Base-by-base conservation (phyloP, 2,329 filamentous ascomycete species). In the Fusarium sp. region DNA sequence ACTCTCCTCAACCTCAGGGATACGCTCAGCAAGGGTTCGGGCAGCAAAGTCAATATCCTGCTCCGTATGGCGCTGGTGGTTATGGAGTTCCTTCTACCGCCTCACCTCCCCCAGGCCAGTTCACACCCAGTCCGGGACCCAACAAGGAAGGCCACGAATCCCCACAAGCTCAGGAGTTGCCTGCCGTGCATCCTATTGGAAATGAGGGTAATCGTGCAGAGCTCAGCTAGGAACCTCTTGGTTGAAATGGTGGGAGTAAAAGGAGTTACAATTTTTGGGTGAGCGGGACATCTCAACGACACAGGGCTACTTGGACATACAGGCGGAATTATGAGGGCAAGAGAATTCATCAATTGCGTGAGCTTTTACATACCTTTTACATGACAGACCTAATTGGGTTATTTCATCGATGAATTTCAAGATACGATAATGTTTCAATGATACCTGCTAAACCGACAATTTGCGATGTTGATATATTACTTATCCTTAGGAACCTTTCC, bases 161-260 rank as follows among this genome's bases (percentile, higher is more conserved):
- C 16, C 16, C 62, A 4, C 70, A 73, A 18, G 71, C 72, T 7
- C 73, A 68, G 32, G 79, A 80, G 66, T 51, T 80, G 58, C 71
- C 73, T n/a, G 62, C 75, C 40, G 64, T 74, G 20, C 71, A 75
- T 51, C 75, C 77, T 5, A 5, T 79, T 27, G 79, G 79, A 7
- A 75, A 73, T 5, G 76, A 77, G 63, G 72, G 58, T 27, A 81
- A 81, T 66, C 74, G 79, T 20, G 79, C 79, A 6, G 78, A 81
- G 64, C 69, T 81, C 30, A 62, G 68, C 55, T 76, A 75, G 43
- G 53, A 20, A 49, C 20, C 22, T 43, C 14, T 20, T 52, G 25
- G 14, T 22, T 59, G 52, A 24, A 34, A 49, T 49, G 8, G 32
- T 8, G n/a, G 51, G 59, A 59, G 60, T 44, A 54, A 56, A 27